phyloP scores from a whole-genome alignment of 768 basidiomycete species.

The Pleurotus cornucopiae region DNA sequence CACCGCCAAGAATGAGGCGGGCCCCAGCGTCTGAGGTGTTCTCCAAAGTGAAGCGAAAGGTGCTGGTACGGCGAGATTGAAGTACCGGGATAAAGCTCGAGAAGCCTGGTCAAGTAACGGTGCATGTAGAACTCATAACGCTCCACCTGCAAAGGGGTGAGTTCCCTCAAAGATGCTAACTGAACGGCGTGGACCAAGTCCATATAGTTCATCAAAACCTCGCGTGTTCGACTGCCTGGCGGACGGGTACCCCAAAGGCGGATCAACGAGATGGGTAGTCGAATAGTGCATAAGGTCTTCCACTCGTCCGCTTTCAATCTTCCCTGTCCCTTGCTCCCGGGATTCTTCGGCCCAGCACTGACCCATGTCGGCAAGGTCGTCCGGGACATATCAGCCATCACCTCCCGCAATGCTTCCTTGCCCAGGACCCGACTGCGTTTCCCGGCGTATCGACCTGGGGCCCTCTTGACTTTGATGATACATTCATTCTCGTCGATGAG shows the following conservation, averaged over 20 bases:
- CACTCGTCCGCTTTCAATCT: conserved; percentile 22
- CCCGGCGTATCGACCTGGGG: background rate
- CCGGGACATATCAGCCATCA: conserved; percentile 14
- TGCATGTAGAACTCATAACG: conserved; percentile 24
- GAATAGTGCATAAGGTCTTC: conserved; percentile 26
- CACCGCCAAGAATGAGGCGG: conserved; percentile 31
- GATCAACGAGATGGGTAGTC: conserved; percentile 30
- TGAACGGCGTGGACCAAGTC: conserved; percentile 28
- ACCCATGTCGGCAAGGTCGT: conserved; percentile 17
- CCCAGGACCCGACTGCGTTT: background rate
- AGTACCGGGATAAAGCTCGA: conserved; percentile 23
- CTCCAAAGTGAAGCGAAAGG: conserved; percentile 30
- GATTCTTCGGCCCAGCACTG: background rate
- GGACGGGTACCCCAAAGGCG: conserved; percentile 27
- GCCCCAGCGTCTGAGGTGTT: conserved; percentile 26
- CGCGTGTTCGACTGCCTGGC: conserved; percentile 6
- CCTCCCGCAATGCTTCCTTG: background rate
- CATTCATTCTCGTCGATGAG: background rate
- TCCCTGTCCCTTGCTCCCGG: no score
- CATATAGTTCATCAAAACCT: conserved; percentile 28
- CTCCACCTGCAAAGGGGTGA: conserved; percentile 16
- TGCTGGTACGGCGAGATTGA: conserved; percentile 34
- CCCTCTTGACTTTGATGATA: background rate
- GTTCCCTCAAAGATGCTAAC: conserved; percentile 20
- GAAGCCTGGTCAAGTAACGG: conserved; percentile 25